Evolutionary conservation across 345 rosid species (phyloP).

Genomic region (Hibiscus tridactylites): DNA sequence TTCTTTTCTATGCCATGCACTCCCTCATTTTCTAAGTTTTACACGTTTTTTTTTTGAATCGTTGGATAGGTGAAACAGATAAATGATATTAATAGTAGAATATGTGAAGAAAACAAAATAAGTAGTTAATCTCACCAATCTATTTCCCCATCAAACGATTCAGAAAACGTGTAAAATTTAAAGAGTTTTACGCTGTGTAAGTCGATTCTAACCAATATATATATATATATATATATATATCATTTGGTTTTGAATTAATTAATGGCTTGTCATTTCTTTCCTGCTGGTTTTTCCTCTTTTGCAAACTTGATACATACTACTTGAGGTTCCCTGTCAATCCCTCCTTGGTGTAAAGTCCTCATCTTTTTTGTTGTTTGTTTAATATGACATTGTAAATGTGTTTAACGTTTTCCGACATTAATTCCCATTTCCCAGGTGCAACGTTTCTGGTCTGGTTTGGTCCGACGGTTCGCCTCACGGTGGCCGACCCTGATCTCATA

Average conservation of each 20-base stretch:
- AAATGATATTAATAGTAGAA: no score
- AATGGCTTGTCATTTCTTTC: conserved; percentile 25
- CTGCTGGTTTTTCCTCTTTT: conserved; percentile 32
- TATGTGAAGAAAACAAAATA: no score
- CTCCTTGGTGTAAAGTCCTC: conserved; percentile 18
- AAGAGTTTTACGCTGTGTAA: conserved; percentile 18
- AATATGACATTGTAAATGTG: background rate
- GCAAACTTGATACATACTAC: conserved; percentile 37
- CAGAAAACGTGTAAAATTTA: no score
- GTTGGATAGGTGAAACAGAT: no score
- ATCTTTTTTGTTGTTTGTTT: background rate
- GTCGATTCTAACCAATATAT: conserved; percentile 7
- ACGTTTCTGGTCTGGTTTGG: conserved; percentile 76
- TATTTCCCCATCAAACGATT: no score
- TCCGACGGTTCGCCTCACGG: conserved; percentile 57
- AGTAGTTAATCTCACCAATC: no score
- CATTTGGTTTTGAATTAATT: conserved; percentile 24
- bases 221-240: conserved; percentile 24
- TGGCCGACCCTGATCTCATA: conserved; percentile 70
- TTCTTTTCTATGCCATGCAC: conserved; percentile 18
- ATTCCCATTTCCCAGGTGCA: conserved; percentile 35
- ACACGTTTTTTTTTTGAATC: no score
- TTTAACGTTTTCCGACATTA: background rate
- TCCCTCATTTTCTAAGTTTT: background rate
- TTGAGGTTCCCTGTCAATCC: conserved; percentile 25